Evolutionary conservation across 768 basidiomycete species (phyloP).

Genomic region (Fistulinella prunicolor): DNA sequence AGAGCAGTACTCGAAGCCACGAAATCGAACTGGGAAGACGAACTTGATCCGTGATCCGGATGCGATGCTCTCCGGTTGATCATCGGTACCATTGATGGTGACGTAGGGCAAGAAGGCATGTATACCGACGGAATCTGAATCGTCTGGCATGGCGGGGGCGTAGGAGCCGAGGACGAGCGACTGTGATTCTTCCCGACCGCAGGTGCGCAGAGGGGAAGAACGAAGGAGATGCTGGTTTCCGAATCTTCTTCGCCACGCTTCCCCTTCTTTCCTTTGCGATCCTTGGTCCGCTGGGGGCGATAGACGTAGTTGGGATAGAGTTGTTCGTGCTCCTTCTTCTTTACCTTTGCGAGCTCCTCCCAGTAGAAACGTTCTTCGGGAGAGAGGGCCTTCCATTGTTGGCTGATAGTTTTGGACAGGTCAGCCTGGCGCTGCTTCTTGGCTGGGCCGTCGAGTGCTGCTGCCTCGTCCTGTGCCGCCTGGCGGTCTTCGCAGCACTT

Average conservation of each 20-base stretch:
- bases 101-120: constrained; percentile 63
- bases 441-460: constrained; percentile 34
- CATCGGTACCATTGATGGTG: constrained; percentile 52
- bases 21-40: constrained; percentile 52
- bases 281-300: constrained; percentile 59
- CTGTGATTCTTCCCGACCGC: constrained; percentile 41
- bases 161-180: constrained; percentile 58
- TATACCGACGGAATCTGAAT: constrained; percentile 67
- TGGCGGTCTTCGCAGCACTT: constrained; percentile 75
- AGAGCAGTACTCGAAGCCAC: constrained; percentile 44
- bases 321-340: constrained; percentile 75
- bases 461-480: constrained; percentile 48
- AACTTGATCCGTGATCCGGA: constrained; percentile 45
- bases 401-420: constrained; percentile 78
- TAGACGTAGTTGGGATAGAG: constrained; percentile 78
- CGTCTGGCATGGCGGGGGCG: constrained; percentile 62
- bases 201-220: constrained; percentile 38
- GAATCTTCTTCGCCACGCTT: constrained; percentile 43
- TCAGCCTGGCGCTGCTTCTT: constrained; percentile 80
- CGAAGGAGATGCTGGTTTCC: constrained; percentile 51
- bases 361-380: constrained; percentile 67
- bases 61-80: constrained; percentile 59
- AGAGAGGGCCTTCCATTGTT: constrained; percentile 72
- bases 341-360: constrained; percentile 75
- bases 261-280: constrained; percentile 47